Base-by-base conservation (phyloP, 768 basidiomycete species). In the Phaeotremella skinneri region DNA sequence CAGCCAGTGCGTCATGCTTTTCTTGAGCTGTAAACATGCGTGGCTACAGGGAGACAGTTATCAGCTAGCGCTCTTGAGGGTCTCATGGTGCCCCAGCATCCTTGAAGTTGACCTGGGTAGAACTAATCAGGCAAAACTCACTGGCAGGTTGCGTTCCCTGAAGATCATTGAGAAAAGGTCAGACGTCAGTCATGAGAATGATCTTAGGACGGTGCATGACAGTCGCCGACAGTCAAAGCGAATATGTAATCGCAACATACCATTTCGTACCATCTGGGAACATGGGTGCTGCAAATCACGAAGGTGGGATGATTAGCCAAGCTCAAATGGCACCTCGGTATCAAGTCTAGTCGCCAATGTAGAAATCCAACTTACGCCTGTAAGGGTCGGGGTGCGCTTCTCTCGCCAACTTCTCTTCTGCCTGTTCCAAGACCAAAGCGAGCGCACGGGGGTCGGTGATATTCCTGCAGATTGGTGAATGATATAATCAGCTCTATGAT, bases 181-280 rank as follows among this genome's bases (percentile, higher is more conserved):
- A 13, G 13, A 20, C 16, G 29, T 11, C n/a, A 37, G 26, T 14
- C 14, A 21, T 6, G 21, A 25, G 31, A 29, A 13, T 25, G 30
- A 42, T 32, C 9, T 31, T 3, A 31, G 3, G 21, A 9, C 6
- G 48, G 16, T 49, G 55, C 29, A n/a, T 20, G 23, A 4, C 21
- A 16, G 39, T 39, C 4, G n/a, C n/a, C n/a, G n/a, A 21, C 31
- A 20, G n/a, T 23, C 20, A 49, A 17, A 43, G 16, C 1, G 14
- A 0, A 26, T 4, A 59, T 11, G 9, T 2, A 17, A 25, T 13
- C 32, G 3, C 11, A 23, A 83, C 87, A 68, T 70, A 93, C 92
- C 92, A 97, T 79, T 94, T 96, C n/a, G 91, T 91, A 58, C 93
- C 93, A 58, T 88, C 91, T 48, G 91, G 90, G 76, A 85, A 88